A percentile compares a stretch with the other conserved stretches of the same genome.
phyloP scores from a whole-genome alignment of 106 monocot species.

The Dendrobium catenatum region DNA sequence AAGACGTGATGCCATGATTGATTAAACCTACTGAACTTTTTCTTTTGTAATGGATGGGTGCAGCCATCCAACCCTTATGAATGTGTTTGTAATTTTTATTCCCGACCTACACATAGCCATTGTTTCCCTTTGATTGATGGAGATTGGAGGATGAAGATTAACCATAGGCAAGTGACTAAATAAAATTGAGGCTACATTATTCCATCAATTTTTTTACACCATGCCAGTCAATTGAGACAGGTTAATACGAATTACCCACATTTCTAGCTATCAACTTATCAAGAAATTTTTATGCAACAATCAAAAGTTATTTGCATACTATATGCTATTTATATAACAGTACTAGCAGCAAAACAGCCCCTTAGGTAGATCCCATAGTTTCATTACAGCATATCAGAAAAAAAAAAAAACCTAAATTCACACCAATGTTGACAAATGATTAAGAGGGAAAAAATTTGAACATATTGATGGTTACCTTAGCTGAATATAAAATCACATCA shows the following conservation, averaged over 20 bases:
- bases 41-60: background rate
- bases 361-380: background rate
- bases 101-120: background rate
- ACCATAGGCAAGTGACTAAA: background rate
- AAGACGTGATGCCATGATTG: too few species aligned
- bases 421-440: background rate
- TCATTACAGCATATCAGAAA: background rate
- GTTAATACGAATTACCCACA: background rate
- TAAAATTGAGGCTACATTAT: background rate
- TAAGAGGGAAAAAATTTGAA: background rate
- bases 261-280: background rate
- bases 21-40: background rate
- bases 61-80: background rate
- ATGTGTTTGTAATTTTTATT: background rate
- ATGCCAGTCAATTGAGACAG: background rate
- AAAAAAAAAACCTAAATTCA: background rate
- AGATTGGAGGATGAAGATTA: background rate
- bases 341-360: background rate
- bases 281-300: background rate
- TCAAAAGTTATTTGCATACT: background rate
- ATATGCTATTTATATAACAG: background rate
- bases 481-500: conserved; percentile 90
- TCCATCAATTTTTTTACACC: background rate
- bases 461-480: conserved; percentile 55
- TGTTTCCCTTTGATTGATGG: background rate